A percentile compares a stretch with the other conserved stretches of the same genome.
phyloP scores from a whole-genome alignment of 164 flowering plant genomes.

The Aristolochia californica region DNA sequence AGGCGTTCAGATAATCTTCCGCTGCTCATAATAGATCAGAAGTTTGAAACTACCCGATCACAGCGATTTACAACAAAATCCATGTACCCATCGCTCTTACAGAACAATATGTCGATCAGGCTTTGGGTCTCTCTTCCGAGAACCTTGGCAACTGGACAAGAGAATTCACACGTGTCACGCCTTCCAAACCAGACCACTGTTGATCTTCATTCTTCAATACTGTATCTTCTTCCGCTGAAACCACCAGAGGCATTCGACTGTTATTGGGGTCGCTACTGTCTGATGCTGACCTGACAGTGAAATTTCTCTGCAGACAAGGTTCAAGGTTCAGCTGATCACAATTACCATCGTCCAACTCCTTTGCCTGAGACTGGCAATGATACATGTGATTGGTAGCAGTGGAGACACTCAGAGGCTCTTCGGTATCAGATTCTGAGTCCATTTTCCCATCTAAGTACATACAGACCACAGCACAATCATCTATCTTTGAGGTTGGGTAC shows the following conservation, averaged over 20 bases:
- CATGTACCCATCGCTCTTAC: not conserved
- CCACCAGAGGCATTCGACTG: conserved; percentile 17
- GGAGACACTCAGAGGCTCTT: conserved; percentile 44
- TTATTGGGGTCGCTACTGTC: conserved; percentile 26
- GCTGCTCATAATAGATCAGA: too few species aligned
- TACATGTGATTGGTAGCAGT: conserved; percentile 51
- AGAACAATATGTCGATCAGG: conserved; percentile 19
- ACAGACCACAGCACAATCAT: conserved; percentile 92
- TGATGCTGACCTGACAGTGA: conserved; percentile 49
- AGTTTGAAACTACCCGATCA: too few species aligned
- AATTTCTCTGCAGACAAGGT: conserved; percentile 61
- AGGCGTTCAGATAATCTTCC: too few species aligned
- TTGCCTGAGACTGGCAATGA: conserved; percentile 45
- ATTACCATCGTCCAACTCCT: conserved; percentile 56
- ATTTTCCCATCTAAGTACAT: conserved; percentile 70
- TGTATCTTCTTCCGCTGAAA: conserved; percentile 23
- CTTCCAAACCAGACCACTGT: conserved; percentile 85
- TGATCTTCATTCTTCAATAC: conserved; percentile 42
- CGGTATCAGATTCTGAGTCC: conserved; percentile 73
- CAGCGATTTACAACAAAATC: not conserved
- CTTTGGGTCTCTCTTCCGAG: conserved; percentile 48
- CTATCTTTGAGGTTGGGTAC: conserved; percentile 92
- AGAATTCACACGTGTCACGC: conserved; percentile 81
- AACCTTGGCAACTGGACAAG: conserved; percentile 90
- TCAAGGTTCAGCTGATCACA: conserved; percentile 36